Conservation (phyloP, 2,329 filamentous ascomycete genomes). For the Penicillium hordei region DNA sequence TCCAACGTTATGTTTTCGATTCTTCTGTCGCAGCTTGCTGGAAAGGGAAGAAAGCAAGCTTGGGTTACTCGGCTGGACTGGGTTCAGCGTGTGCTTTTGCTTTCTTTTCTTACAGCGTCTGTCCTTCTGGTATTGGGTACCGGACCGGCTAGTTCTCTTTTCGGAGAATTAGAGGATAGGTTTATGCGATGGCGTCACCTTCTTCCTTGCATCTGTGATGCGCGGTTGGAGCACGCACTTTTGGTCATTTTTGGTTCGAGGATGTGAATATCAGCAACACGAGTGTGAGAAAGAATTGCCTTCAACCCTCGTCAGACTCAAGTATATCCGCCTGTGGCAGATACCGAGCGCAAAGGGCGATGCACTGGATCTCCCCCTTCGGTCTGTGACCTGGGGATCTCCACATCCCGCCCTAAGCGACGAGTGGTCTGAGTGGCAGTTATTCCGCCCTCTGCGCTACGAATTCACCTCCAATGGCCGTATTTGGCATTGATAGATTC, state of each 20-base stretch:
- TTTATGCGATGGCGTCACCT: constrained; percentile 24
- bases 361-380: constrained; percentile 22
- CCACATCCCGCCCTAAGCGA: constrained; percentile 9
- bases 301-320: constrained; percentile 11
- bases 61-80: constrained; percentile 19
- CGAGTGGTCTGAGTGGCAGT: constrained; percentile 1
- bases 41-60: neutral
- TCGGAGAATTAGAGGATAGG: constrained; percentile 18
- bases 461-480: constrained; percentile 2
- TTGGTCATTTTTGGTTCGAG: constrained; percentile 13
- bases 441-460: neutral
- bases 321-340: constrained; percentile 30
- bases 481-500: constrained; percentile 45
- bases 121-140: constrained; percentile 41
- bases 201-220: constrained; percentile 39
- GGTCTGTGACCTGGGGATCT: constrained; percentile 37
- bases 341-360: constrained; percentile 24
- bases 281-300: neutral
- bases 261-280: constrained; percentile 5
- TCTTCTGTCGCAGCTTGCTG: constrained; percentile 31
- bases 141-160: constrained; percentile 34
- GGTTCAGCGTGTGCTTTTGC: constrained; percentile 17
- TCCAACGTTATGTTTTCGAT: constrained; percentile 33
- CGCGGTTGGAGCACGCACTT: constrained; percentile 21
- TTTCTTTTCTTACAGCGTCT: constrained; percentile 33